Base-by-base conservation (phyloP, 2,329 filamentous ascomycete genomes). In the Karstenula rhodostoma region DNA sequence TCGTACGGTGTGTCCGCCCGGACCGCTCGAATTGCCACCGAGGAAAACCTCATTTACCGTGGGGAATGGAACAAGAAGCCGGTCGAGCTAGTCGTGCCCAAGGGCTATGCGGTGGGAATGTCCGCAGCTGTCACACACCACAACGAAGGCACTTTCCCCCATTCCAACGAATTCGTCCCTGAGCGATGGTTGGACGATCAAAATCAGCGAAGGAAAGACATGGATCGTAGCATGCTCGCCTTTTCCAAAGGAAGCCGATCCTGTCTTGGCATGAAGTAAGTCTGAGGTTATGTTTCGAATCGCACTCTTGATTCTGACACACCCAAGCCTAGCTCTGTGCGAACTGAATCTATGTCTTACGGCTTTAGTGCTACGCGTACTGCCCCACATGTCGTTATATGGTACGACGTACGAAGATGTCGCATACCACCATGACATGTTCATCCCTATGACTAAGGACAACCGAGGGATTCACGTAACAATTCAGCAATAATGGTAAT, bases 251-350 rank as follows among this genome's bases (percentile, higher is more conserved):
- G 75, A 1, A 74, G 66, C 42, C 60, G 75, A 6, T 61, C 65
- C 23, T 77, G 75, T 37, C 58, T 77, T 33, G 74, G 75, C 13
- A 71, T 75, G 61, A 75, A 77, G 70, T 75, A 61, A 69, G 73
- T 72, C 27, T 4, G 9, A 12, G 3, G 12, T 19, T 15, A 27
- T 10, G 32, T 44, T 19, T 23, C 2, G 23, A 32, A 7, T 17
- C 12, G n/a, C 47, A 27, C 2, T 8, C 19, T n/a, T 17, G n/a
- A 15, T 5, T 12, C 37, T 42, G n/a, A 42, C 37, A 15, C 4
- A 42, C 12, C 37, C n/a, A 15, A 42, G 37, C 37, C 37, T 42
- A 10, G 37, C 37, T 15, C 12, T 15, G 13, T 42, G 37, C 12
- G 37, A 42, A 19, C 37, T 42, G 42, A 62, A 71, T 27, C 27